phyloP scores from a whole-genome alignment of 1,139 yeast genomes.

The Suhomyces wounanorum region DNA sequence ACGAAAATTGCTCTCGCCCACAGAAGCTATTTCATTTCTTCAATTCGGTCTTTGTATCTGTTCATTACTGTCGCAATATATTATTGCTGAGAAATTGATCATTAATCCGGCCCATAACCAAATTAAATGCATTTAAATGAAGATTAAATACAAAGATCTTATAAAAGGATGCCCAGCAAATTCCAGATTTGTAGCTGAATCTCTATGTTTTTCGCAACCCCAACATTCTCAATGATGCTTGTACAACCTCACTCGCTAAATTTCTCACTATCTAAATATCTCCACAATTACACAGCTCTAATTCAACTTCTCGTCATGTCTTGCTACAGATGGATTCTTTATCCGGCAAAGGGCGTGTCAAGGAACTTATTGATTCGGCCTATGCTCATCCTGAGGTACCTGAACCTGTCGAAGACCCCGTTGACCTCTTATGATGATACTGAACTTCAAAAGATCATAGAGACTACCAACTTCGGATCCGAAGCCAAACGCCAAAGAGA shows the following conservation, averaged over 20 bases:
- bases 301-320: background rate
- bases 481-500: constrained; percentile 12
- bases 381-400: background rate
- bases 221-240: background rate
- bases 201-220: too few relatives aligned
- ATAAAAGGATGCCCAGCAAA: too few relatives aligned
- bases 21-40: too few relatives aligned
- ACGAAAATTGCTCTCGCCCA: too few relatives aligned
- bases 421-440: constrained; percentile 14
- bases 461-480: constrained; percentile 24
- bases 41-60: too few relatives aligned
- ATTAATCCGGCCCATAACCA: too few relatives aligned
- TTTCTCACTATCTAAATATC: background rate
- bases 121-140: too few relatives aligned
- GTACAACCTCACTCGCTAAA: background rate
- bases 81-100: too few relatives aligned
- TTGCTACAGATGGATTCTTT: background rate
- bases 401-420: constrained; percentile 6
- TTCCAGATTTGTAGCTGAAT: too few relatives aligned
- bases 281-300: background rate
- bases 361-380: background rate
- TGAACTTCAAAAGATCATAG: constrained; percentile 24
- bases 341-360: background rate
- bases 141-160: too few relatives aligned
- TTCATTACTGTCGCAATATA: too few relatives aligned